Conservation (phyloP, 805 yeast genomes). For the Sungouiella thailandica region DNA sequence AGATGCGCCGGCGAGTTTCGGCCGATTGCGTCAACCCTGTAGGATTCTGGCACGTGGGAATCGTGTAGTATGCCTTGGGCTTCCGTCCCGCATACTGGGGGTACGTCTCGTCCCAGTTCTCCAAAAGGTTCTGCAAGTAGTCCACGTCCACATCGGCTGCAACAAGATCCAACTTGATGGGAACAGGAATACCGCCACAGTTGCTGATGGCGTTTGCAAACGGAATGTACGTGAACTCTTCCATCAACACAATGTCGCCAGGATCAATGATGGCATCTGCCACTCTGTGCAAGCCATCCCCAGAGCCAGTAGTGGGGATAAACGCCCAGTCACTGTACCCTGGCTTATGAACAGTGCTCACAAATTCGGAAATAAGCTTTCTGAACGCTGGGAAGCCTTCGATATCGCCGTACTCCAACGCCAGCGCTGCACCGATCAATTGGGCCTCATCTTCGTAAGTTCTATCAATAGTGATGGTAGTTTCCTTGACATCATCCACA, state of each 20-base stretch:
- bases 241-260: constrained; percentile 57
- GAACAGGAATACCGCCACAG: constrained; percentile 46
- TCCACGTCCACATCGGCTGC: constrained; percentile 45
- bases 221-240: constrained; percentile 66
- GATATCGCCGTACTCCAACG: constrained; percentile 51
- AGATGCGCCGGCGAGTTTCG: constrained; percentile 10
- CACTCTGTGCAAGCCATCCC: constrained; percentile 51
- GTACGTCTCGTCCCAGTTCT: constrained; percentile 49
- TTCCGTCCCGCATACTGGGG: constrained; percentile 39
- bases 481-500: constrained; percentile 9
- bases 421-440: constrained; percentile 18
- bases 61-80: constrained; percentile 42
- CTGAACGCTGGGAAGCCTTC: constrained; percentile 41
- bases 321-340: constrained; percentile 44
- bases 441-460: constrained; percentile 11
- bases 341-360: constrained; percentile 41
- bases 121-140: constrained; percentile 44
- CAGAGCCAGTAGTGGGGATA: constrained; percentile 47
- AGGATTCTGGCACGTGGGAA: constrained; percentile 16
- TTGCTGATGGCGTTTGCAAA: constrained; percentile 40
- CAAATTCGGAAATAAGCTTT: constrained; percentile 37
- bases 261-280: constrained; percentile 48
- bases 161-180: constrained; percentile 37
- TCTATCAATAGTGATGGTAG: constrained; percentile 19
- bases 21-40: constrained; percentile 15